Evolutionary conservation across 2,329 filamentous ascomycete genomes (phyloP).

Genomic region (Aspergillus sojae): DNA sequence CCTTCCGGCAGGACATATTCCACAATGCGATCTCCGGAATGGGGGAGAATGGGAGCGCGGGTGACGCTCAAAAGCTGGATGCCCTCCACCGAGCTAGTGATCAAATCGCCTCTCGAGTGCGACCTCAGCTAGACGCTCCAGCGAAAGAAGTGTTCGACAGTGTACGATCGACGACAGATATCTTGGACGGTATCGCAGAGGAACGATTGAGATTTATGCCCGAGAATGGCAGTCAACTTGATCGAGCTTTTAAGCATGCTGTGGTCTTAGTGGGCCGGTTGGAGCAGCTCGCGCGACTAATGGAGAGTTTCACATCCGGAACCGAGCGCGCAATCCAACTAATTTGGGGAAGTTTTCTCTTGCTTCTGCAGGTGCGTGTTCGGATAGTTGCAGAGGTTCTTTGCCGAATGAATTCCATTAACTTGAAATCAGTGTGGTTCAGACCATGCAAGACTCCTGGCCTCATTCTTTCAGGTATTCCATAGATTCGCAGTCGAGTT

Average conservation of each 20-base stretch:
- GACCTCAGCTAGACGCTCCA: not conserved
- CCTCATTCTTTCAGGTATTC: not conserved
- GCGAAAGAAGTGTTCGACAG: constrained; percentile 35
- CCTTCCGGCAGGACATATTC: constrained; percentile 2
- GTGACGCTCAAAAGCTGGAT: not conserved
- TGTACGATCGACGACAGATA: not conserved
- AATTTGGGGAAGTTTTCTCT: not conserved
- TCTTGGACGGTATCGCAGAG: constrained; percentile 1
- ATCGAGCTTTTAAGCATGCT: constrained; percentile 4
- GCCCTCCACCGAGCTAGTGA: constrained; percentile 34
- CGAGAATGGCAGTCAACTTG: constrained; percentile 5
- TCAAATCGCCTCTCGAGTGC: not conserved
- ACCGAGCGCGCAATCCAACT: not conserved
- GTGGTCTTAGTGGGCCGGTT: not conserved
- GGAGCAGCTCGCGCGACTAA: not conserved
- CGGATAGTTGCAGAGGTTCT: not conserved
- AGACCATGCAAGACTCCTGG: not conserved
- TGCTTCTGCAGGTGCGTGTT: constrained; percentile 4
- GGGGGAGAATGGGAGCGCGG: not conserved
- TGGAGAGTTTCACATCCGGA: not conserved
- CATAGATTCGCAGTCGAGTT: not conserved
- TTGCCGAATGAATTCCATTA: not conserved
- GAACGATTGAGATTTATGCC: constrained; percentile 6
- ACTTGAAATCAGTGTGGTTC: not conserved
- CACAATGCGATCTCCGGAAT: not conserved